Conservation (phyloP, 2,329 filamentous ascomycete genomes). For the Aspergillus puulaauensis region DNA sequence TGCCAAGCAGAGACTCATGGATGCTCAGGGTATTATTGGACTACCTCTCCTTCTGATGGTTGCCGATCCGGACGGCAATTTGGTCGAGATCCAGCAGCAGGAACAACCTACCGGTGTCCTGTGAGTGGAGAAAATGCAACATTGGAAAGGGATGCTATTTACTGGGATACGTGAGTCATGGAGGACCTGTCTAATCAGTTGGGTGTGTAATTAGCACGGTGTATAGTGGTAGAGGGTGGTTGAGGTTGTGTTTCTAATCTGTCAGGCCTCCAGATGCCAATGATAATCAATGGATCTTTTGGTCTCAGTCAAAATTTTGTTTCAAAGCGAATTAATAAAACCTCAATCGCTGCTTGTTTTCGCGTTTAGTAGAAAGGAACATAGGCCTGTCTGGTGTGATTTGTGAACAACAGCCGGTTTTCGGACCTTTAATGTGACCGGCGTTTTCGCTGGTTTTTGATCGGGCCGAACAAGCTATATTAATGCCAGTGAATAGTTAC, state of each 20-base stretch:
- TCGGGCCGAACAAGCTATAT: neutral
- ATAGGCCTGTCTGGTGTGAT: too few species aligned
- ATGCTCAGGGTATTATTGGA: conserved; percentile 5
- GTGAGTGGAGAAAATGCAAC: neutral
- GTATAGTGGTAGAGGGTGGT: neutral
- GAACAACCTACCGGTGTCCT: neutral
- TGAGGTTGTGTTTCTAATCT: neutral
- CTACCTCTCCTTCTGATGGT: neutral
- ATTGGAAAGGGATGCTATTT: neutral
- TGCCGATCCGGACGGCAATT: conserved; percentile 1
- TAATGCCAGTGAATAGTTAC: neutral
- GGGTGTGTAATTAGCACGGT: neutral
- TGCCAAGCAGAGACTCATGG: conserved; percentile 6
- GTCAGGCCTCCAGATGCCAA: neutral
- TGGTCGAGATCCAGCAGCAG: conserved; percentile 12
- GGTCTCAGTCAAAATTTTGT: neutral
- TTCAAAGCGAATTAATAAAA: neutral
- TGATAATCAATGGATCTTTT: neutral
- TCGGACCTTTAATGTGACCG: neutral
- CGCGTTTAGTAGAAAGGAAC: too few species aligned
- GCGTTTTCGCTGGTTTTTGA: neutral
- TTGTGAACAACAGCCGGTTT: neutral
- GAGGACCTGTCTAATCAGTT: neutral
- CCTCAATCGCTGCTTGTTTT: too few species aligned
- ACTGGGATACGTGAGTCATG: neutral